A percentile compares a stretch with the other conserved stretches of the same genome.
phyloP scores from a whole-genome alignment of 805 yeast genomes.

The Kazachstania psychrophila region DNA sequence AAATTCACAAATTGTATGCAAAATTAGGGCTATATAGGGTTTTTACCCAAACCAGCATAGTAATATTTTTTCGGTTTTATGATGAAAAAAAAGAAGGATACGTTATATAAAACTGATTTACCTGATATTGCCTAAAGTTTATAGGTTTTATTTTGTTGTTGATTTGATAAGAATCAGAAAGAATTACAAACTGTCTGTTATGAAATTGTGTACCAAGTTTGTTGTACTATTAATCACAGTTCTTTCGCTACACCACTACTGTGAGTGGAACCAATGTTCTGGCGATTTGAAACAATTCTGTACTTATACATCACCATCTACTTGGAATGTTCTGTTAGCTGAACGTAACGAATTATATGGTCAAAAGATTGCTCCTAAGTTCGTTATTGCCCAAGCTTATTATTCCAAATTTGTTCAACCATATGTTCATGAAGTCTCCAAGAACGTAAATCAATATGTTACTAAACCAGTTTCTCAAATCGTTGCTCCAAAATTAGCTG shows the following conservation, averaged over 20 bases:
- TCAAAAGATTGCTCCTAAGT: constrained; percentile 12
- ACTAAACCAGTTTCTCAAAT: not conserved
- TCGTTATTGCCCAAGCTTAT: constrained; percentile 2
- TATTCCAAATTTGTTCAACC: constrained; percentile 6
- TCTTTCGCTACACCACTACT: constrained; percentile 15
- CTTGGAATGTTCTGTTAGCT: constrained; percentile 12
- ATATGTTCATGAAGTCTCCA: not conserved
- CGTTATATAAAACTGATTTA: too few species aligned
- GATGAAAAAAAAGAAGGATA: too few species aligned
- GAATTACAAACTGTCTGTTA: constrained; percentile 16
- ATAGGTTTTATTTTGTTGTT: too few species aligned
- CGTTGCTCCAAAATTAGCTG: not conserved
- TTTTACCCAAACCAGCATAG: too few species aligned
- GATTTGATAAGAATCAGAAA: too few species aligned
- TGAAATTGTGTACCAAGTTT: constrained; percentile 13
- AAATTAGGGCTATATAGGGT: too few species aligned
- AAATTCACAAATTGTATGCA: too few species aligned
- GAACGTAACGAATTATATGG: constrained; percentile 10
- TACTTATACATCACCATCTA: constrained; percentile 14
- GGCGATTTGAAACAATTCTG: constrained; percentile 12
- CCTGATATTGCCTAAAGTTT: too few species aligned
- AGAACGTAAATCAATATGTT: not conserved
- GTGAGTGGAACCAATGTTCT: constrained; percentile 15
- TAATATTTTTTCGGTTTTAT: too few species aligned
- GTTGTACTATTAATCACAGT: constrained; percentile 8